Conservation (phyloP, 116 monocot genomes). For the Posidonia oceanica region DNA sequence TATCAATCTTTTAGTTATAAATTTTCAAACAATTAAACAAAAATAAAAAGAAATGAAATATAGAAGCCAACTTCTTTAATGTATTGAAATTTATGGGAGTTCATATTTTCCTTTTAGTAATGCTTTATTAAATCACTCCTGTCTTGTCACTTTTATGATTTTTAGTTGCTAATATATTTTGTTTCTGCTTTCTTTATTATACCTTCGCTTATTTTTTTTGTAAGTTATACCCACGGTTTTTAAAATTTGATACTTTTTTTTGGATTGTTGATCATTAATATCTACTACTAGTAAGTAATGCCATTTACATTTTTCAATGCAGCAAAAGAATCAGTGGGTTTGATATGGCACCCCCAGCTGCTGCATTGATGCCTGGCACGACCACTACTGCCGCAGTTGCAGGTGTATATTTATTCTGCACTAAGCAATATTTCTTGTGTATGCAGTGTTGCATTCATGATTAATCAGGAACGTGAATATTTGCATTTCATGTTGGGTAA, state of each 20-base stretch:
- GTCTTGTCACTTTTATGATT: no score
- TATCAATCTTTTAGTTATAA: no score
- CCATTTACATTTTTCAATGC: slow-evolving; percentile 9
- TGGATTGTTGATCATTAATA: neutral
- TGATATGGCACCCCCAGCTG: slow-evolving; percentile 73
- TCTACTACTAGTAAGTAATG: neutral
- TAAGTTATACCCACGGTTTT: no score
- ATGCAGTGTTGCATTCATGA: slow-evolving; percentile 9
- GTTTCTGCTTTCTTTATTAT: no score
- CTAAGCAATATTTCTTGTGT: neutral
- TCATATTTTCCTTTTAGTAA: no score
- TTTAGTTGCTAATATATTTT: no score
- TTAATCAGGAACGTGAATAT: slow-evolving; percentile 1
- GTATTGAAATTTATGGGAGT: no score
- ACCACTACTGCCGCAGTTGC: slow-evolving; percentile 10
- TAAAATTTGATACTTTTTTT: neutral
- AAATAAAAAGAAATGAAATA: no score
- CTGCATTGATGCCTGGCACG: slow-evolving; percentile 32
- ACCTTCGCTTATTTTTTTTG: no score
- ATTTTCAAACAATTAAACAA: no score
- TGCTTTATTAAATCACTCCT: no score
- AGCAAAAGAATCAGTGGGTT: slow-evolving; percentile 86
- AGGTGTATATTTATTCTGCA: slow-evolving; percentile 4
- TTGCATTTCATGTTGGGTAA: neutral
- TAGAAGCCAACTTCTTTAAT: no score